Conservation (phyloP, 2,329 filamentous ascomycete species). For the Endocalyx cinctus region DNA sequence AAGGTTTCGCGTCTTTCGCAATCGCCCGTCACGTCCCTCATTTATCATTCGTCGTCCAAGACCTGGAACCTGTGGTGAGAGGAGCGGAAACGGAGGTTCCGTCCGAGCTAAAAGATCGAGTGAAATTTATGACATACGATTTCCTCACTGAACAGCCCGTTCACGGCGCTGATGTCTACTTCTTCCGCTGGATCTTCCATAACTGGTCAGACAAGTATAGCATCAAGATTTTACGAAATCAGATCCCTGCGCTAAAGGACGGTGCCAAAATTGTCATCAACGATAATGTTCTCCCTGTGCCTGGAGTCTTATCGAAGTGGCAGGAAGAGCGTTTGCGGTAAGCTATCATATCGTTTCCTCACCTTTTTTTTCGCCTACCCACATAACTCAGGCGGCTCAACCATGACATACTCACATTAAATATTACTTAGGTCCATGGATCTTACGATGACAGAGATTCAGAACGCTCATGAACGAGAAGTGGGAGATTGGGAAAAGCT, state of each 20-base stretch:
- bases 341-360: neutral
- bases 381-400: neutral
- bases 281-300: neutral
- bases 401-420: neutral
- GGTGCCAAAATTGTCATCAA: neutral
- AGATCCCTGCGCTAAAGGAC: slow-evolving; percentile 32
- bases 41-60: slow-evolving; percentile 23
- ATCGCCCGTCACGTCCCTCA: slow-evolving; percentile 8
- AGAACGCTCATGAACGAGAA: slow-evolving; percentile 20
- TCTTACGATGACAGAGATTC: slow-evolving; percentile 17
- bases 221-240: slow-evolving; percentile 24
- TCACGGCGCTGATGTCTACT: slow-evolving; percentile 32
- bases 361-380: neutral
- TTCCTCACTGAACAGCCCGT: slow-evolving; percentile 38
- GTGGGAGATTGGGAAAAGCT: slow-evolving; percentile 17
- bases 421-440: slow-evolving; percentile 10
- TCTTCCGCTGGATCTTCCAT: slow-evolving; percentile 40
- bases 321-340: neutral
- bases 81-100: slow-evolving; percentile 5
- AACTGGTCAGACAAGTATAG: slow-evolving; percentile 36
- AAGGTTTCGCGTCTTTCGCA: slow-evolving; percentile 9
- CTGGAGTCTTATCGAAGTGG: neutral
- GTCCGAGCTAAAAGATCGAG: slow-evolving; percentile 3
- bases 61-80: slow-evolving; percentile 11
- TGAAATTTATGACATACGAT: slow-evolving; percentile 30